Evolutionary conservation across 2,329 filamentous ascomycete genomes (phyloP), one percentile per base, ranked within the genome.

Genomic region (Aspergillus thermomutatus): DNA sequence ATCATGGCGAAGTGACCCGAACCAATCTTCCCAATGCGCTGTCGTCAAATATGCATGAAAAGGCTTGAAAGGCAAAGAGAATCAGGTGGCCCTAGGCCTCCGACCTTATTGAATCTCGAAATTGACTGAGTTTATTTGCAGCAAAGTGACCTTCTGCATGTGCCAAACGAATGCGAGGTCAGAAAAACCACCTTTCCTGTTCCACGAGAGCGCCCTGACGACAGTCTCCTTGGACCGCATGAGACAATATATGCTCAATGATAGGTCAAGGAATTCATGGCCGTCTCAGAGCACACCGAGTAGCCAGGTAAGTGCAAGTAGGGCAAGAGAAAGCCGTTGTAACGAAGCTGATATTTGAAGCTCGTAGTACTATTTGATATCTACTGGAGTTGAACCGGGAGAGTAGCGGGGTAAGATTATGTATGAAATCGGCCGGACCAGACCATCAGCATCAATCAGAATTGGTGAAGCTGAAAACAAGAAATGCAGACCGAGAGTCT

Each of bases 1-100:
- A 51, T 56, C 60, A 51, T 56, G 55, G 40, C 53, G 51, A 19
- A 43, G 11, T 21, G 48, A 49, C 21, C n/a, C 27, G 40, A 41
- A 19, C 46, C 8, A n/a, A n/a, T 19, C 26, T 7, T 37, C 46
- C 19, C 31, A 34, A 27, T 23, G 26, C 47, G 26, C 37, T 9
- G 11, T 48, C 23, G 52, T 55, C 27, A 50, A 41, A 40, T 37
- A 48, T 21, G 37, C 23, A 43, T 45, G 19, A 26, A 51, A 43
- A 46, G 25, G 31, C 56, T 56, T 49, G n/a, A 25, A 28, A 34
- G n/a, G 47, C 6, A 25, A 52, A n/a, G 43, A 26, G 37, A 21
- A 27, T n/a, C 5, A 17, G 23, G 19, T n/a, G 47, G 17, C 37
- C 23, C 49, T 7, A 26, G 28, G 28, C 48, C 48, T 31, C 37